Base-by-base conservation (phyloP, 305 asterid species). In the Fraxinus greggii region DNA sequence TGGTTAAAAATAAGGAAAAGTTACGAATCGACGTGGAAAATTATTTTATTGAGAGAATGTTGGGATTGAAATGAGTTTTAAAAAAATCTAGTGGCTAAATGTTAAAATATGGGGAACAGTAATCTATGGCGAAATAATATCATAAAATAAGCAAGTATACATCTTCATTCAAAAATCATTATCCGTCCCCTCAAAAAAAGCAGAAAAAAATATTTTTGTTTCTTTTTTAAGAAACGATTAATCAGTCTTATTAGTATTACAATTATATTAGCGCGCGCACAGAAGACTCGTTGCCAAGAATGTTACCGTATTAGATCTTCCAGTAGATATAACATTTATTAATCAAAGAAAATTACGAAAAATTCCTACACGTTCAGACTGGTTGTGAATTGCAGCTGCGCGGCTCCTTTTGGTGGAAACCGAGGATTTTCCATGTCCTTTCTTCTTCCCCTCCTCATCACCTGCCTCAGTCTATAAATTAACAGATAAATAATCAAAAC, bases 381-480 rank as follows among this genome's bases (percentile, higher is more conserved):
- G 97, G 84, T 92, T 95, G 80, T 92, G 98, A 81, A 88, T 81
- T 12, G 97, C 98, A 12, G 97, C 98, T 23, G 97, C 97, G 78
- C 97, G 88, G 77, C 90, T 91, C 86, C 91, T 95, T 86, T 90
- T 94, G 59, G 89, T 86, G 7, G 93, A 87, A 32, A 35, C 79
- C 9, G 97, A 86, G 7, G 91, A 87, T 81, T 90, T 92, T 63
- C 90, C 90, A 4, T 35, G 85, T 61, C 79, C 91, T 59, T 86
- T 90, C 63, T 75, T 88, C 1, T 59, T 86, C 3, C 72, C 85
- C 3, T 79, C 90, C 28, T 85, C 92, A 4, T 81, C 91, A 33
- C 82, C 86, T 38, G 24, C 42, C 54, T 78, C 88, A 75, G 84
- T 89, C 97, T 92, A 42, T 56, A 81, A 67, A 36, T 23, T 13